These are phyloP conservation scores for Biscogniauxia marginata DNA, from an alignment of 2,329 filamentous ascomycete genomes.

Conservation along the genomic window DNA sequence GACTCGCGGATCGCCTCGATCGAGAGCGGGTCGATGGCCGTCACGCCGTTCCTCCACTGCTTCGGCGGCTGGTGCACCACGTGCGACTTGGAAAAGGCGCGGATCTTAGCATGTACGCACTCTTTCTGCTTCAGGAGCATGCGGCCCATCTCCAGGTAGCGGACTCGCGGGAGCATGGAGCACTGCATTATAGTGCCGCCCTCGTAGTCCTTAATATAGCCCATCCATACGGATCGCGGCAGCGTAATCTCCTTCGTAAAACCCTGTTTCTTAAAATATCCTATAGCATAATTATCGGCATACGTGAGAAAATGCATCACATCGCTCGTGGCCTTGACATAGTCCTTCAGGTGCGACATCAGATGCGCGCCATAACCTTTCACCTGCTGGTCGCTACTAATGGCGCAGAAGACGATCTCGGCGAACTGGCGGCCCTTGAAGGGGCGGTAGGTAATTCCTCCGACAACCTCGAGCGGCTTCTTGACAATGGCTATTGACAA, in stretches of 20 bases:
- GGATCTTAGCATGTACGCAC: slow-evolving; percentile 90
- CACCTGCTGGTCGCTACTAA: slow-evolving; percentile 96
- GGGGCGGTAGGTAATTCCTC: slow-evolving; percentile 92
- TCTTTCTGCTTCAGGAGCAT: slow-evolving; percentile 99
- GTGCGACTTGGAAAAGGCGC: slow-evolving; percentile 85
- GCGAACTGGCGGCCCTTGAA: slow-evolving; percentile 92
- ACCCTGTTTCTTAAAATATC: slow-evolving; percentile 98
- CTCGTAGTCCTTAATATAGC: slow-evolving; percentile 99
- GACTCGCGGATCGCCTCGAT: slow-evolving; percentile 88
- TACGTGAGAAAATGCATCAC: slow-evolving; percentile 99
- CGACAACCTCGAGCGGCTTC: slow-evolving; percentile 91
- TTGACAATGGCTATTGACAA: slow-evolving; percentile 97
- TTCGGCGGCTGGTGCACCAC: slow-evolving; percentile 81
- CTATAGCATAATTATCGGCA: slow-evolving; percentile 97
- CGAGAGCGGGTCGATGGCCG: slow-evolving; percentile 77
- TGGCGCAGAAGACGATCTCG: slow-evolving; percentile 98
- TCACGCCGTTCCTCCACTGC: slow-evolving; percentile 76
- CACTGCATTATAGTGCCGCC: slow-evolving; percentile 99
- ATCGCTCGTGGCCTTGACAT: slow-evolving; percentile 92
- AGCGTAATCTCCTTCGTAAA: slow-evolving; percentile 98
- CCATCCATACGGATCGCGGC: slow-evolving; percentile 92
- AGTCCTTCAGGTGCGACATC: slow-evolving; percentile 97
- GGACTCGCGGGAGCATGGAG: slow-evolving; percentile 90
- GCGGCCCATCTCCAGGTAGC: slow-evolving; percentile 87
- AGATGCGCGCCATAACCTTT: slow-evolving; percentile 97